Conservation (phyloP, 208 protist genomes). For the Crithidia acanthocephali region DNA sequence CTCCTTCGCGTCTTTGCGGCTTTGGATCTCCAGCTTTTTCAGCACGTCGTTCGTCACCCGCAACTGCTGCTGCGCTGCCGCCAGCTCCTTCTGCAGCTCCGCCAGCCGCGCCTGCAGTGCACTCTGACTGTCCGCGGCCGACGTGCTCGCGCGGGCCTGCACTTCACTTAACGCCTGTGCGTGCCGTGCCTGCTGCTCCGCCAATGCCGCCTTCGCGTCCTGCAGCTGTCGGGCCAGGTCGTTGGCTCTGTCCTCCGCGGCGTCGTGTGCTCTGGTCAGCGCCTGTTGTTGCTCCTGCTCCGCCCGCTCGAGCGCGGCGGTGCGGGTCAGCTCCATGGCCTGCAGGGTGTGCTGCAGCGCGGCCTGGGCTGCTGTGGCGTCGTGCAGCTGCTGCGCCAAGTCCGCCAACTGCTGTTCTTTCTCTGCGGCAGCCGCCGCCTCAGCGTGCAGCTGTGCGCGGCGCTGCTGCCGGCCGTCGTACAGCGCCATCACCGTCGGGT, state of each 20-base stretch:
- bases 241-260: neutral
- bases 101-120: constrained; percentile 7
- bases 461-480: constrained; percentile 12
- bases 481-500: constrained; percentile 11
- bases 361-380: constrained; percentile 3
- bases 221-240: constrained; percentile 12
- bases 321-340: constrained; percentile 1
- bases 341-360: neutral
- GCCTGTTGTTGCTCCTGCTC: constrained; percentile 13
- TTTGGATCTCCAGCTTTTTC: constrained; percentile 18
- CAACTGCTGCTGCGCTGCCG: constrained; percentile 1
- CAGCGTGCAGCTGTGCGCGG: neutral
- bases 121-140: neutral
- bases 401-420: neutral
- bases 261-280: neutral
- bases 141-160: neutral
- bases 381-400: neutral
- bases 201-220: constrained; percentile 8
- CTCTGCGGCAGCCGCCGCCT: neutral
- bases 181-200: neutral
- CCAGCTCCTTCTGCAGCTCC: constrained; percentile 1
- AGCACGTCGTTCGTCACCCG: constrained; percentile 4
- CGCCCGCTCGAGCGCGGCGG: neutral
- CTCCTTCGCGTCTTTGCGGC: constrained; percentile 14
- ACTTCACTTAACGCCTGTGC: constrained; percentile 1